Evolutionary conservation across 208 protist genomes (phyloP).

Genomic region (Trypanosoma congolense): DNA sequence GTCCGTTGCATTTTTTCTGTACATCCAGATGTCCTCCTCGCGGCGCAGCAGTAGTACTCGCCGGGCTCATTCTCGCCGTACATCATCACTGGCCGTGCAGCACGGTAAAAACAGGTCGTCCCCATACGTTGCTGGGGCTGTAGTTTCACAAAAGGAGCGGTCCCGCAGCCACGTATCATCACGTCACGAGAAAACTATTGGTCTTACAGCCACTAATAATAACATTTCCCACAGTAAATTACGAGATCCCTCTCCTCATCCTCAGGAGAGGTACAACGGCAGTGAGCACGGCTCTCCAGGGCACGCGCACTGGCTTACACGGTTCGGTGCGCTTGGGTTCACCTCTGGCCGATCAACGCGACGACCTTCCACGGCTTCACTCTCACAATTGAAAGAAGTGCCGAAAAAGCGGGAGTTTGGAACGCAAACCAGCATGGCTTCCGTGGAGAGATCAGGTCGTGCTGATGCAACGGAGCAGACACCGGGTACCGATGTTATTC

Average conservation of each 20-base stretch:
- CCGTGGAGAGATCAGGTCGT: not conserved
- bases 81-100: no score
- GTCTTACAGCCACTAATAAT: not conserved
- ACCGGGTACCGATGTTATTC: constrained; percentile 2
- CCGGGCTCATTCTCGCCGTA: not conserved
- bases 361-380: not conserved
- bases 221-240: not conserved
- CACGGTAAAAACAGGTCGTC: no score
- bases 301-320: not conserved
- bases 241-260: not conserved
- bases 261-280: not conserved
- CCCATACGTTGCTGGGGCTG: no score
- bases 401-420: not conserved
- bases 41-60: not conserved
- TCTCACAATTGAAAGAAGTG: not conserved
- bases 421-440: constrained; percentile 9
- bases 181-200: constrained; percentile 11
- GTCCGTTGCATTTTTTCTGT: constrained; percentile 31
- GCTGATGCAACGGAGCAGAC: not conserved
- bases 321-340: not conserved
- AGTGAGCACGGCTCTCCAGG: not conserved
- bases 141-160: constrained; percentile 7
- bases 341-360: not conserved
- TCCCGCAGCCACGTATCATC: constrained; percentile 10
- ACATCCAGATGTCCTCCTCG: constrained; percentile 33